These are phyloP conservation scores for Pleurotus eryngii DNA, from an alignment of 768 basidiomycete species.

Conservation along the genomic window DNA sequence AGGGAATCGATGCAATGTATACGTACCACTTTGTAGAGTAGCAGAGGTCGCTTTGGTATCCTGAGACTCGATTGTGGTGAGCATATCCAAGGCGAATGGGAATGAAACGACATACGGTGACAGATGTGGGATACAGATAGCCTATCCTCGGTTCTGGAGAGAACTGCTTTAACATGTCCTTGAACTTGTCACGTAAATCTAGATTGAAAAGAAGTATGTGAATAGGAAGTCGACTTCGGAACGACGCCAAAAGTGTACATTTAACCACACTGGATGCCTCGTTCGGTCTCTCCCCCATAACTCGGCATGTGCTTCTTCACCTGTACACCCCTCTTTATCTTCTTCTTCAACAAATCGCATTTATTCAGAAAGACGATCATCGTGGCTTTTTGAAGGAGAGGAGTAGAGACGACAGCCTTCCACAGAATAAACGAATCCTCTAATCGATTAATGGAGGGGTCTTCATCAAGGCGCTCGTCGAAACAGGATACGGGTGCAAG, in stretches of 20 bases:
- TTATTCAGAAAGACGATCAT: conserved; percentile 67
- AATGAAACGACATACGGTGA: conserved; percentile 45
- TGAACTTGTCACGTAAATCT: conserved; percentile 73
- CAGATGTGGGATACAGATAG: conserved; percentile 69
- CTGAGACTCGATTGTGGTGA: conserved; percentile 24
- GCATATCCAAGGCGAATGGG: not conserved
- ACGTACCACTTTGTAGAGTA: conserved; percentile 53
- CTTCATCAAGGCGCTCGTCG: conserved; percentile 71
- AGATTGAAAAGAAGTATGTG: not conserved
- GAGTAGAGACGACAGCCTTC: conserved; percentile 65
- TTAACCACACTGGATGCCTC: conserved; percentile 58
- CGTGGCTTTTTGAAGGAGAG: conserved; percentile 56
- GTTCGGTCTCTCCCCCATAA: conserved; percentile 65
- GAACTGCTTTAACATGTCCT: conserved; percentile 54
- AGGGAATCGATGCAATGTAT: not conserved
- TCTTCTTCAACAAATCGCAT: conserved; percentile 64
- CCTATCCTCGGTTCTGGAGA: conserved; percentile 54
- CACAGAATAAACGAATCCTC: conserved; percentile 73
- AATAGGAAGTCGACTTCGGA: no score
- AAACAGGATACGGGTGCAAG: conserved; percentile 79
- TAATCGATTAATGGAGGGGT: conserved; percentile 64
- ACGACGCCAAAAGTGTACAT: conserved; percentile 41
- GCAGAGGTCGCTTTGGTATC: conserved; percentile 61
- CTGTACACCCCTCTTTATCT: conserved; percentile 55
- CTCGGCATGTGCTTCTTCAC: conserved; percentile 60